Evolutionary conservation across 352 stramenopile species (phyloP).

Genomic region (Thalassiosira ordinaria): DNA sequence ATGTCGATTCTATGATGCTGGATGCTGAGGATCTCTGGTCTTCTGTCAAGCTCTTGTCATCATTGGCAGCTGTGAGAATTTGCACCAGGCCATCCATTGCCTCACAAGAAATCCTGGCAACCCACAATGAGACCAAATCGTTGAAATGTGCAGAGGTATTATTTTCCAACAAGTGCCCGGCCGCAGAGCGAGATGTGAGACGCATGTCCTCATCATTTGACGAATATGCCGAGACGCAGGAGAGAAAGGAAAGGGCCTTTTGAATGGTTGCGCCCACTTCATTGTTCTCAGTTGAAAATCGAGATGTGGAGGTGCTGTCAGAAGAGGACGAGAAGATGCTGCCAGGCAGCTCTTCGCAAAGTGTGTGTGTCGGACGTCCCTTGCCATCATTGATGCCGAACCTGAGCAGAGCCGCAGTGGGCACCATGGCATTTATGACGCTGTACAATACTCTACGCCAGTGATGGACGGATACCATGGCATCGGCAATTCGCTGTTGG

Average conservation of each 20-base stretch:
- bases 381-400: constrained; percentile 60
- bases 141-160: constrained; percentile 37
- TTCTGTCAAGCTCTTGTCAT: constrained; percentile 6
- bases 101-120: constrained; percentile 25
- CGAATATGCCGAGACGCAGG: constrained; percentile 44
- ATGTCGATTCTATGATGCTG: constrained; percentile 32
- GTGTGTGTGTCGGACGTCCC: constrained; percentile 62
- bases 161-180: constrained; percentile 65
- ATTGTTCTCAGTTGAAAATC: constrained; percentile 25
- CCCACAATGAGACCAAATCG: constrained; percentile 47
- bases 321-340: constrained; percentile 17
- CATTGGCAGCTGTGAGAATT: not conserved
- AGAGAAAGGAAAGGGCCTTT: constrained; percentile 54
- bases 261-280: constrained; percentile 24
- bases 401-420: constrained; percentile 67
- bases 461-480: constrained; percentile 28
- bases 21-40: constrained; percentile 7
- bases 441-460: constrained; percentile 63
- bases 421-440: constrained; percentile 66
- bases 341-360: constrained; percentile 36
- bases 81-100: constrained; percentile 51
- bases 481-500: constrained; percentile 18
- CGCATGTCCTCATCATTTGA: constrained; percentile 44
- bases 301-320: not conserved
- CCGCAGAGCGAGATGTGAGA: constrained; percentile 48